Evolutionary conservation across 2,329 filamentous ascomycete genomes (phyloP), one percentile per base, ranked within the genome.

Genomic region (Pseudocercospora pini-densiflorae): DNA sequence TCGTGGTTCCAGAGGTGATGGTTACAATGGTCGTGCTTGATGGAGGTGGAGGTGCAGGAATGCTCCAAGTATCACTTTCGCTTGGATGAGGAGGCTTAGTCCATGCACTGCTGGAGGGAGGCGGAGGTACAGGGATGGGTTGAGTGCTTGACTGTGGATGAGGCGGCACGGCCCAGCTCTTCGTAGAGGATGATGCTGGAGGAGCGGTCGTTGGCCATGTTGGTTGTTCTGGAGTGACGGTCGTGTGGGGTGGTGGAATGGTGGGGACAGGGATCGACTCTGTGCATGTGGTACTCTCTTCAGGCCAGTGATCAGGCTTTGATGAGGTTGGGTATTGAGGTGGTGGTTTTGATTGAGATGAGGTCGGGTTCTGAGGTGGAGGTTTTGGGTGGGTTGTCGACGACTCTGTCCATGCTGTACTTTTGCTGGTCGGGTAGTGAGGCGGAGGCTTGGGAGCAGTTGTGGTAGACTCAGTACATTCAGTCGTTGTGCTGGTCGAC

Each of bases 1-100:
- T 54, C 16, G 24, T 54, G 24, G 51, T 54, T 29, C 51, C 51
- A 27, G 51, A 54, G 6, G 51, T 54, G n/a, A 54, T 54, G 51
- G 51, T 54, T 10, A 54, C 10, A 10, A 21, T 54, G 21, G 23
- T n/a, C 21, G 24, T 27, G 51, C 24, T n/a, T 54, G 51, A 54
- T 12, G 24, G 21, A n/a, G 21, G 9, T 29, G 51, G 10, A 14
- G 10, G 23, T n/a, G 23, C 24, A 27, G 51, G 12, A 10, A 24
- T 12, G 19, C 19, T 49, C 45, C 45, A 49, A 49, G 45, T 21
- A 14, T 49, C 45, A n/a, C 14, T 40, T n/a, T 40, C 36, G 14
- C 5, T 5, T 1, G 36, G 36, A 7, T 54, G 51, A 27, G 51
- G 24, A 27, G 51, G 51, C 24, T 5, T 23, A 29, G 19, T 53